Conservation (phyloP, 2,329 filamentous ascomycete genomes). For the Apiospora kogelbergensis region DNA sequence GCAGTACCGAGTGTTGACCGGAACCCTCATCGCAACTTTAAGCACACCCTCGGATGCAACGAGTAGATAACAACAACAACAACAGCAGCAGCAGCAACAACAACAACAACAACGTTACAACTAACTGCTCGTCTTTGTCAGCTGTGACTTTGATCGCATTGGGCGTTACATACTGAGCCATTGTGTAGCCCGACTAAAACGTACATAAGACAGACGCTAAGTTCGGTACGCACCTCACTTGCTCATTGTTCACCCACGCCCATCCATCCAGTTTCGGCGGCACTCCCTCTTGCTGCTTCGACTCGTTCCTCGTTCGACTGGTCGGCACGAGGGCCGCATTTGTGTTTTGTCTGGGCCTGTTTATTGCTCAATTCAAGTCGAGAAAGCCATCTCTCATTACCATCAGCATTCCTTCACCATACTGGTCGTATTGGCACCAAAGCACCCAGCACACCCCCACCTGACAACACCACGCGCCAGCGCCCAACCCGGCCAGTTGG, state of each 20-base stretch:
- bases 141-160: conserved; percentile 4
- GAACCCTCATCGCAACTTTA: not conserved
- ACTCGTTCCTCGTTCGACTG: conserved; percentile 1
- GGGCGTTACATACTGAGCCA: conserved; percentile 6
- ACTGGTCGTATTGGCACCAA: not conserved
- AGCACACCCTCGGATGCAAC: not conserved
- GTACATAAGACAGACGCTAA: conserved; percentile 1
- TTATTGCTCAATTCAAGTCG: not conserved
- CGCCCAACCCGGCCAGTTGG: conserved; percentile 1
- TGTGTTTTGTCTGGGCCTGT: not conserved
- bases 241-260: not conserved
- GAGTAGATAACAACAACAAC: not conserved
- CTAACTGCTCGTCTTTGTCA: not conserved
- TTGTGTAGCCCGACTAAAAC: conserved; percentile 1
- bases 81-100: too few species aligned
- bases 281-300: not conserved
- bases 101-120: not conserved
- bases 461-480: conserved; percentile 3
- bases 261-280: not conserved
- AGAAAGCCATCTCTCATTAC: not conserved
- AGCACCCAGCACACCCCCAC: not conserved
- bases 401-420: not conserved
- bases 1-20: not conserved
- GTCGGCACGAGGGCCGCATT: not conserved
- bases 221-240: not conserved